A percentile compares a stretch with the other conserved stretches of the same genome.
These are phyloP conservation scores for Ulvella scutata DNA, from an alignment of 139 green algal genomes.

Conservation along the genomic window DNA sequence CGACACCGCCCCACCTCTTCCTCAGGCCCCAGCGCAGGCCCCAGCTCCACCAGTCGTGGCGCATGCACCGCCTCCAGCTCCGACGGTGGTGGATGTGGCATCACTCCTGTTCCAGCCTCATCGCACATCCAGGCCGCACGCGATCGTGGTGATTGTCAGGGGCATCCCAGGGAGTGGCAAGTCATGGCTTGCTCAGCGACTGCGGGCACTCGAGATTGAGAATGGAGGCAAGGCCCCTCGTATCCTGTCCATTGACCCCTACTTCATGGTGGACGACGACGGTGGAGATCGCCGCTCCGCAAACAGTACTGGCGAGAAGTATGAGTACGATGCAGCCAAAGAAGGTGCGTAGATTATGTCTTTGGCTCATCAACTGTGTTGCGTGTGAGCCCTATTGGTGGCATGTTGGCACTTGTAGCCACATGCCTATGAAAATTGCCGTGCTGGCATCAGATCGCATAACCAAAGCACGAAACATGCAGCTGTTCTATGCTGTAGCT, in stretches of 20 bases:
- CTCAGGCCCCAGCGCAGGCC: background rate
- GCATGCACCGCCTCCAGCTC: background rate
- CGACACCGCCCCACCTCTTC: background rate
- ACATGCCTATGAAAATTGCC: too few species aligned
- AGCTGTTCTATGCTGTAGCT: conserved; percentile 7
- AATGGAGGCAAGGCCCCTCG: conserved; percentile 34
- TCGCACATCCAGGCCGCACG: background rate
- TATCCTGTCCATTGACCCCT: conserved; percentile 71
- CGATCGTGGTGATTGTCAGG: conserved; percentile 31
- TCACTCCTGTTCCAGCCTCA: background rate
- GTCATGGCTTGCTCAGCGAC: conserved; percentile 31
- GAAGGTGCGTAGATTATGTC: conserved; percentile 25
- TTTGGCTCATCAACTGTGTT: background rate
- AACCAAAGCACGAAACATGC: too few species aligned
- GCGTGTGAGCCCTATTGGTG: background rate
- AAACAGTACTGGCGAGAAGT: conserved; percentile 30
- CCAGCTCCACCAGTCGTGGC: too few species aligned
- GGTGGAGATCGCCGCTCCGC: conserved; percentile 19
- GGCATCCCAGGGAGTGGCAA: conserved; percentile 70
- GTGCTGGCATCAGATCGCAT: too few species aligned
- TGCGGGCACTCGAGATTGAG: conserved; percentile 51
- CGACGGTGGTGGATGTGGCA: background rate
- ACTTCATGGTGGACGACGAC: conserved; percentile 67
- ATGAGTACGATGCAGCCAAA: conserved; percentile 53
- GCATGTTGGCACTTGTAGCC: too few species aligned